phyloP scores from a whole-genome alignment of 306 rosid genomes.

The Medicago ruthenica region DNA sequence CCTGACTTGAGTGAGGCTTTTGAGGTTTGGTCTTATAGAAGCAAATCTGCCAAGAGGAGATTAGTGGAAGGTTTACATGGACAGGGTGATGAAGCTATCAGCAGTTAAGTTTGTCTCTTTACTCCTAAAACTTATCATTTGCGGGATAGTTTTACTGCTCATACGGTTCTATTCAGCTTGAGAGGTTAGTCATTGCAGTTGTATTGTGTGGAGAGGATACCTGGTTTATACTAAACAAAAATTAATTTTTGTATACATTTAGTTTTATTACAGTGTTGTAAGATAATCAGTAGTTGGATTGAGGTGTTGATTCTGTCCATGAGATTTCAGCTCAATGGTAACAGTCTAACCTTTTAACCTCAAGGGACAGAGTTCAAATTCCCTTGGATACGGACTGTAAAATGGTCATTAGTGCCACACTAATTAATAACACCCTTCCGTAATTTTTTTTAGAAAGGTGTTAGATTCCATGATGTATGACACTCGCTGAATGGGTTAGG shows the following conservation, averaged over 20 bases:
- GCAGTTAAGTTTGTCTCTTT: constrained; percentile 43
- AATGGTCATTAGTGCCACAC: no score
- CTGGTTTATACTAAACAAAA: not conserved
- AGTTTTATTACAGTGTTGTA: constrained; percentile 18
- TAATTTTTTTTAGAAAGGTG: not conserved
- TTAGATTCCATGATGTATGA: not conserved
- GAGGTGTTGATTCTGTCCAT: constrained; percentile 4
- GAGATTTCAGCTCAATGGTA: not conserved
- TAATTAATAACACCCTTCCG: no score
- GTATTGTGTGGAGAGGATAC: not conserved
- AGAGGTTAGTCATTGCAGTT: not conserved
- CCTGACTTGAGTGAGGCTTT: constrained; percentile 91
- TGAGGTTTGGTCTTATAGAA: constrained; percentile 95
- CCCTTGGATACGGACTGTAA: not conserved
- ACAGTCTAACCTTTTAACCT: not conserved
- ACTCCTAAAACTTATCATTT: not conserved
- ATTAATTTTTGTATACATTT: constrained; percentile 7
- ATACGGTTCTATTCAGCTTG: not conserved
- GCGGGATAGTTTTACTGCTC: not conserved
- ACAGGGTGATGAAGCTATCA: constrained; percentile 47
- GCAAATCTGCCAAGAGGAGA: constrained; percentile 90
- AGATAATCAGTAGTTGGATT: constrained; percentile 16
- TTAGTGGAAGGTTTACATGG: constrained; percentile 65
- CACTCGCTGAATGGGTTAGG: not conserved
- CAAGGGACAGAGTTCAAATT: not conserved